Evolutionary conservation across 2,329 filamentous ascomycete species (phyloP).

Genomic region (Aspergillus ochraceus): DNA sequence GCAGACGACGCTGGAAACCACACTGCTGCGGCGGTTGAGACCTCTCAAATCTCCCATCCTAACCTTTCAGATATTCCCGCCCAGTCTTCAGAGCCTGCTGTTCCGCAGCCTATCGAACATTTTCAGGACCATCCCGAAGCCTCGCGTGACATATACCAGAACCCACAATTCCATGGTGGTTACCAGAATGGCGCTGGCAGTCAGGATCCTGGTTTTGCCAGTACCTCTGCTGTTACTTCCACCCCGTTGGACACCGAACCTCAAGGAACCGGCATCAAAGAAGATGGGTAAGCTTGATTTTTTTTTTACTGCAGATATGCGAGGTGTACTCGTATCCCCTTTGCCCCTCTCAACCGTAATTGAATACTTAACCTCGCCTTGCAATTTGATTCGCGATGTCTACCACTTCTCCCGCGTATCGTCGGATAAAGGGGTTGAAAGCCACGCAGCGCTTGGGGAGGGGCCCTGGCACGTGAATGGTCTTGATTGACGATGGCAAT

Average conservation of each 20-base stretch:
- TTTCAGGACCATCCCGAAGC: slow-evolving; percentile 29
- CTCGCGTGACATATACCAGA: slow-evolving; percentile 21
- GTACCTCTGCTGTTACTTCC: slow-evolving; percentile 12
- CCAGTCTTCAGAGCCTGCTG: slow-evolving; percentile 32
- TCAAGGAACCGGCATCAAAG: slow-evolving; percentile 64
- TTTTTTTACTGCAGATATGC: background rate
- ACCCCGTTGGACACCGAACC: slow-evolving; percentile 32
- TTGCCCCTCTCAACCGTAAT: background rate
- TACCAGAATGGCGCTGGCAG: slow-evolving; percentile 29
- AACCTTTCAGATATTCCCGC: slow-evolving; percentile 31
- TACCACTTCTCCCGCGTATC: background rate
- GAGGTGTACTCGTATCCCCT: slow-evolving; percentile 18
- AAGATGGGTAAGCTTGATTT: slow-evolving; percentile 81
- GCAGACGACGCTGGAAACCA: slow-evolving; percentile 58
- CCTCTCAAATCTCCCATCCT: slow-evolving; percentile 40
- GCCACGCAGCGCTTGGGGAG: background rate
- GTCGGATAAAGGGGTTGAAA: slow-evolving; percentile 8
- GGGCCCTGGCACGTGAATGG: background rate
- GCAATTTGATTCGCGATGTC: background rate
- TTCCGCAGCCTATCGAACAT: slow-evolving; percentile 32
- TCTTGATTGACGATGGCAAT: background rate
- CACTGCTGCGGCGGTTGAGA: slow-evolving; percentile 28
- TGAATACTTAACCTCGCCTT: background rate
- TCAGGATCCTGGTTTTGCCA: slow-evolving; percentile 24
- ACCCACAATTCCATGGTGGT: slow-evolving; percentile 22